Evolutionary conservation across 345 rosid species (phyloP).

Genomic region (Citrus trifoliata): DNA sequence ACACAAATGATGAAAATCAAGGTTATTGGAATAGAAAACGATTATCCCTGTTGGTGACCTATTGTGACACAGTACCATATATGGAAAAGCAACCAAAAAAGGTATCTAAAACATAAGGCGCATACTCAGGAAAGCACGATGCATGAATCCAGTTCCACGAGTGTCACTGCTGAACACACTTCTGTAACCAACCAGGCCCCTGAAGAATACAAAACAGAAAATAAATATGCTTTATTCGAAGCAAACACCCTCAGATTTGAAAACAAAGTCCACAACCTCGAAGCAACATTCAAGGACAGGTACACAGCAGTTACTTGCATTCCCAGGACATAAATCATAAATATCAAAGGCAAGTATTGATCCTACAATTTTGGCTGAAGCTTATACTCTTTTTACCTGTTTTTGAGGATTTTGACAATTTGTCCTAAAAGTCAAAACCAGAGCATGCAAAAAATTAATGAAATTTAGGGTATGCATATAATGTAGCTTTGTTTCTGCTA

Average conservation of each 20-base stretch:
- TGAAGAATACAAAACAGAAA: conserved; percentile 23
- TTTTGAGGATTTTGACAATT: not conserved
- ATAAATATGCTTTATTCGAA: not conserved
- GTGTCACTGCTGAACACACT: conserved; percentile 98
- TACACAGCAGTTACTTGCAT: not conserved
- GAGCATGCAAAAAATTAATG: not conserved
- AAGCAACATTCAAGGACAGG: not conserved
- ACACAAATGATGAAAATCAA: not conserved
- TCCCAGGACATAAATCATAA: not conserved
- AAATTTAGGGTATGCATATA: not conserved
- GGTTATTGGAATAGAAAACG: not conserved
- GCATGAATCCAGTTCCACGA: conserved; percentile 99
- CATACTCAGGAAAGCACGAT: conserved; percentile 94
- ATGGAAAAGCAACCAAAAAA: conserved; percentile 1
- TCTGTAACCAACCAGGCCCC: conserved; percentile 98
- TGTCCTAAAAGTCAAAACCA: not conserved
- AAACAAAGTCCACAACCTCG: not conserved
- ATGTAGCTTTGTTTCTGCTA: not conserved
- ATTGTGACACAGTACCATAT: not conserved
- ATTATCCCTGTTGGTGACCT: not conserved
- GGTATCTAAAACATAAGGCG: conserved; percentile 12
- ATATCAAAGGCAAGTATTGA: not conserved
- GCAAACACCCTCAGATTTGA: not conserved
- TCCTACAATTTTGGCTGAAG: not conserved
- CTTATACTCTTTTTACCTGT: not conserved